Evolutionary conservation across 2,329 filamentous ascomycete genomes (phyloP).

Genomic region (Cladosporium colombiae): DNA sequence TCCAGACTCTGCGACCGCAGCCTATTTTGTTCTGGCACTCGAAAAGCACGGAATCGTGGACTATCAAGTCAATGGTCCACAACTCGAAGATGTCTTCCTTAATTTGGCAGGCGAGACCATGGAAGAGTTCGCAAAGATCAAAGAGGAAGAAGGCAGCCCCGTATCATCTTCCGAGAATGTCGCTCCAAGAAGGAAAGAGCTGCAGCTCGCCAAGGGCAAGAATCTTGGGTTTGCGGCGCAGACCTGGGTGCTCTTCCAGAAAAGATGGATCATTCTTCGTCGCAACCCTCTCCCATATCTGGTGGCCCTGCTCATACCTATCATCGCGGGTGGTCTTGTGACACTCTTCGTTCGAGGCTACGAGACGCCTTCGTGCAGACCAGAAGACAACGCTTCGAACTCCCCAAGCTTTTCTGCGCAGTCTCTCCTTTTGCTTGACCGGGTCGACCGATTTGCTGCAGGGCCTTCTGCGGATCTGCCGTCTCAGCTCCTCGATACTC

Average conservation of each 20-base stretch:
- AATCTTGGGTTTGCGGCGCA: slow-evolving; percentile 71
- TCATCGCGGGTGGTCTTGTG: slow-evolving; percentile 76
- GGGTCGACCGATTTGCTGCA: slow-evolving; percentile 26
- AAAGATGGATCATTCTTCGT: slow-evolving; percentile 74
- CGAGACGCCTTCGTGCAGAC: slow-evolving; percentile 50
- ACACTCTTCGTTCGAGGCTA: slow-evolving; percentile 70
- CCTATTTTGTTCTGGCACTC: slow-evolving; percentile 68
- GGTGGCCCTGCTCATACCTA: slow-evolving; percentile 73
- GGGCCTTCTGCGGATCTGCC: slow-evolving; percentile 2
- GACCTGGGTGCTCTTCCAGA: slow-evolving; percentile 71
- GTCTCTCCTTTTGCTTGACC: slow-evolving; percentile 26
- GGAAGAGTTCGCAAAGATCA: slow-evolving; percentile 48
- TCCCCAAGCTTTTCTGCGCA: slow-evolving; percentile 28
- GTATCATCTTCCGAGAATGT: slow-evolving; percentile 26
- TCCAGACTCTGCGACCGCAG: slow-evolving; percentile 67
- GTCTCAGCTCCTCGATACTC: slow-evolving; percentile 4
- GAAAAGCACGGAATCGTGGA: slow-evolving; percentile 68
- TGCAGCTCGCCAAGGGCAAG: slow-evolving; percentile 64
- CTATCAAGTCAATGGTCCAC: slow-evolving; percentile 84
- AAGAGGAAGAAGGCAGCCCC: slow-evolving; percentile 22
- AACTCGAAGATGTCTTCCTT: slow-evolving; percentile 90
- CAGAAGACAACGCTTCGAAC: slow-evolving; percentile 35
- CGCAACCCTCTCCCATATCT: slow-evolving; percentile 76
- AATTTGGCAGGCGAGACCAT: slow-evolving; percentile 79
- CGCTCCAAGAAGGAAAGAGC: slow-evolving; percentile 28